These are phyloP conservation scores for Spencermartinsiella europaea DNA, from an alignment of 805 yeast genomes.

Conservation along the genomic window DNA sequence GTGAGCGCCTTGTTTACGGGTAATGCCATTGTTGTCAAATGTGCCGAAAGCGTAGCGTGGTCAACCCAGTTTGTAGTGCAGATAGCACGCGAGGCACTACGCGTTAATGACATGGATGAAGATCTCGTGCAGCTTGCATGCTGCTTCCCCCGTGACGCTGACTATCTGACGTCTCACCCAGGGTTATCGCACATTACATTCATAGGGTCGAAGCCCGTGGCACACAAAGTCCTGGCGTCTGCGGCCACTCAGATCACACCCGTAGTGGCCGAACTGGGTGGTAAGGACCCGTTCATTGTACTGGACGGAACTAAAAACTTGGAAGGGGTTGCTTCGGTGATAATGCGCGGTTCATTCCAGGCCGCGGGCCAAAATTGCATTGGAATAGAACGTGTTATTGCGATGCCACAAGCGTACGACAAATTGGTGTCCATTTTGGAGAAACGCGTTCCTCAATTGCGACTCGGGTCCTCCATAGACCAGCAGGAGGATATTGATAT, in stretches of 20 bases:
- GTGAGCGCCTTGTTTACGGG: constrained; percentile 88
- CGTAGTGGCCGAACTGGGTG: constrained; percentile 93
- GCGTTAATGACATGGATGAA: constrained; percentile 69
- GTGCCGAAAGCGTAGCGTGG: constrained; percentile 97
- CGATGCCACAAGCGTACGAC: constrained; percentile 65
- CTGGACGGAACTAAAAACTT: constrained; percentile 61
- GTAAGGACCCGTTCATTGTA: constrained; percentile 87
- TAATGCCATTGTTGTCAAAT: constrained; percentile 83
- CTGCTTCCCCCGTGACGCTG: constrained; percentile 87
- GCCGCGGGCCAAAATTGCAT: constrained; percentile 98
- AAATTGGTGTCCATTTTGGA: constrained; percentile 51
- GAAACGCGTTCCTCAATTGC: constrained; percentile 52
- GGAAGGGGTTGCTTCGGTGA: constrained; percentile 60
- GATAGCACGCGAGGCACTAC: constrained; percentile 66
- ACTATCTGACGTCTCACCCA: constrained; percentile 76
- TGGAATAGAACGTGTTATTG: constrained; percentile 92
- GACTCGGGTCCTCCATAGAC: constrained; percentile 89
- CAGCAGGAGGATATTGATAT: constrained; percentile 86
- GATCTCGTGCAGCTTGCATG: constrained; percentile 82
- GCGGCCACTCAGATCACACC: constrained; percentile 90
- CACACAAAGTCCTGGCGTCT: constrained; percentile 76
- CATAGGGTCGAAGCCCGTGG: constrained; percentile 93
- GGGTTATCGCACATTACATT: constrained; percentile 85
- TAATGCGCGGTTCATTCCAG: constrained; percentile 94
- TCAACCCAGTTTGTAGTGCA: constrained; percentile 74